These are phyloP conservation scores for Ceratopteris richardii DNA, from an alignment of 75 land plant genomes.

Conservation along the genomic window DNA sequence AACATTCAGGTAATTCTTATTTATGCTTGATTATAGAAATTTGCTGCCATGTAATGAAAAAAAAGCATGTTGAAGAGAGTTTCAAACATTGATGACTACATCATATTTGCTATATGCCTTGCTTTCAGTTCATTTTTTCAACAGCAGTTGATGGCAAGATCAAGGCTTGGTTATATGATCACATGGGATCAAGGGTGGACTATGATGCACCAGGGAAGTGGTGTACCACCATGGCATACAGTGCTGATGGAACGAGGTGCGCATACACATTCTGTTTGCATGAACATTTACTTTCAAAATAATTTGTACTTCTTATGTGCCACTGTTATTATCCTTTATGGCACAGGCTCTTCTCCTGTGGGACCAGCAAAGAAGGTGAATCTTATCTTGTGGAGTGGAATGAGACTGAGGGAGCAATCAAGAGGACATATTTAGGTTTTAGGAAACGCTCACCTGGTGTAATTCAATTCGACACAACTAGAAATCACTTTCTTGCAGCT, in stretches of 20 bases:
- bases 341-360: constrained; percentile 80
- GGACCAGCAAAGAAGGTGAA: constrained; percentile 87
- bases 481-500: constrained; percentile 67
- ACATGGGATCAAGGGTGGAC: constrained; percentile 22
- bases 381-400: constrained; percentile 87
- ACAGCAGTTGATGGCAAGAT: constrained; percentile 28
- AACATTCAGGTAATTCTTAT: constrained; percentile 18
- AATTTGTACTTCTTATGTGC: no score
- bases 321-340: no score
- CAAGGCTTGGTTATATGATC: constrained; percentile 26
- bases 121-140: constrained; percentile 23
- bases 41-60: neutral
- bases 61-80: neutral
- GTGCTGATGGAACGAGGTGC: constrained; percentile 33
- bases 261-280: no score
- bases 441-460: constrained; percentile 57
- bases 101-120: neutral
- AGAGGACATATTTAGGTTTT: constrained; percentile 68
- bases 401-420: constrained; percentile 88
- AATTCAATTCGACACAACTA: constrained; percentile 80
- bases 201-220: constrained; percentile 30
- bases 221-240: constrained; percentile 33
- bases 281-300: no score
- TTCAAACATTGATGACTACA: neutral
- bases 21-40: no score